Evolutionary conservation across 2,329 filamentous ascomycete species (phyloP).

Genomic region (Aspergillus bombycis): DNA sequence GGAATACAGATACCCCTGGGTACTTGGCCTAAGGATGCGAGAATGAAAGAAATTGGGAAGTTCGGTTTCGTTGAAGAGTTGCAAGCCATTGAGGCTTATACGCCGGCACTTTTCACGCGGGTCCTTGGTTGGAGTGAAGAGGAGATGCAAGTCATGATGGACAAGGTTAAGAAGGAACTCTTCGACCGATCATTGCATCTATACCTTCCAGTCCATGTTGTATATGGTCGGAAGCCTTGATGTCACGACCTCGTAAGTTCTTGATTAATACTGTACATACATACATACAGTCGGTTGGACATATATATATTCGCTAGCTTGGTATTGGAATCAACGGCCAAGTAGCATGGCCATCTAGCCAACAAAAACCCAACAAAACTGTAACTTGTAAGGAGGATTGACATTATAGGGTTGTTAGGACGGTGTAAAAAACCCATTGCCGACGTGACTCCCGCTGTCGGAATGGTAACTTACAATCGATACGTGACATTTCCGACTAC

Average conservation of each 20-base stretch:
- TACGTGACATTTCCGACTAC: neutral
- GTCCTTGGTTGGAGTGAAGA: conserved; percentile 1
- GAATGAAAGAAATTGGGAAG: neutral
- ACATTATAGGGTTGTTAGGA: neutral
- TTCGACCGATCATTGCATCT: neutral
- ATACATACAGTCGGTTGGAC: neutral
- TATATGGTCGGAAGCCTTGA: conserved; percentile 1
- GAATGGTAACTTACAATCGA: conserved; percentile 12
- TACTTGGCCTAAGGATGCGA: neutral
- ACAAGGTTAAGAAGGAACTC: neutral
- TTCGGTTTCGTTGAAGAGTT: neutral
- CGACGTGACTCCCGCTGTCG: conserved; percentile 11
- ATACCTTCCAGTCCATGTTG: neutral
- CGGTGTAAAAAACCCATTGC: neutral
- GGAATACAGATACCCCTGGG: neutral
- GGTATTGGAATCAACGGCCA: neutral
- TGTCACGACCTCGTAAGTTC: neutral
- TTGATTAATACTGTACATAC: neutral
- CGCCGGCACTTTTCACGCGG: neutral
- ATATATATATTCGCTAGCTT: neutral
- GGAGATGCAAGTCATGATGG: neutral
- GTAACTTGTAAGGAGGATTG: neutral
- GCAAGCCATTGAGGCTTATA: neutral
- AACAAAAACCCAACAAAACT: neutral
- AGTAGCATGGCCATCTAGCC: neutral